A percentile compares a stretch with the other conserved stretches of the same genome.
Conservation (phyloP, 345 rosid genomes). For the Cardamine chenopodiifolia region DNA sequence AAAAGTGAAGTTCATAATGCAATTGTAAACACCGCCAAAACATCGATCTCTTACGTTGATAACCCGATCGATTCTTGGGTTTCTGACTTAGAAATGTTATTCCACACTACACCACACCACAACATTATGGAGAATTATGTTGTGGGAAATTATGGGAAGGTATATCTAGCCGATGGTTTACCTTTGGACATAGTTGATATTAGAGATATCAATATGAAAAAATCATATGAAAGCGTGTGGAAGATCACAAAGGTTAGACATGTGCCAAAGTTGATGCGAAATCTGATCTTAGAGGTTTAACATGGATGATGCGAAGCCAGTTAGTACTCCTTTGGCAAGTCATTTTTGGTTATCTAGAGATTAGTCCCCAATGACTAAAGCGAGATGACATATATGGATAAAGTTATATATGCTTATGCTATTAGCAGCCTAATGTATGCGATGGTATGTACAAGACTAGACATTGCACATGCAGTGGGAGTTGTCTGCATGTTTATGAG, state of each 20-base stretch:
- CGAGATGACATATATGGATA: too few species aligned
- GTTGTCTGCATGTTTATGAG: too few species aligned
- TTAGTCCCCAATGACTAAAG: too few species aligned
- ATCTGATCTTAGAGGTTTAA: neutral
- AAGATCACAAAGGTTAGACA: neutral
- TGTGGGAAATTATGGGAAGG: neutral
- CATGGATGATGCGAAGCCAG: too few species aligned
- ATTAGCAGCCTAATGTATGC: too few species aligned
- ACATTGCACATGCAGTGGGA: too few species aligned
- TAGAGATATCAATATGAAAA: neutral
- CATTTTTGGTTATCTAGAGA: too few species aligned
- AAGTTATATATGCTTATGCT: too few species aligned
- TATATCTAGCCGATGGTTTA: neutral
- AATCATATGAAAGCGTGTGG: neutral
- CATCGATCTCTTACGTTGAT: neutral
- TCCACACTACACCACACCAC: neutral
- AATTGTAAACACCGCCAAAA: neutral
- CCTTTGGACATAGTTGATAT: neutral
- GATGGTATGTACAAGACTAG: too few species aligned
- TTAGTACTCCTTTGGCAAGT: too few species aligned
- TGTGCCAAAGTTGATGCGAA: neutral
- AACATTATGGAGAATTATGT: neutral
- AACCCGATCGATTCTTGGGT: neutral
- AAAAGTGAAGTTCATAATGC: neutral
- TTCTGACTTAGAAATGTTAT: too few species aligned